Evolutionary conservation across 2,329 filamentous ascomycete genomes (phyloP).

Genomic region (Arthroderma uncinatum): DNA sequence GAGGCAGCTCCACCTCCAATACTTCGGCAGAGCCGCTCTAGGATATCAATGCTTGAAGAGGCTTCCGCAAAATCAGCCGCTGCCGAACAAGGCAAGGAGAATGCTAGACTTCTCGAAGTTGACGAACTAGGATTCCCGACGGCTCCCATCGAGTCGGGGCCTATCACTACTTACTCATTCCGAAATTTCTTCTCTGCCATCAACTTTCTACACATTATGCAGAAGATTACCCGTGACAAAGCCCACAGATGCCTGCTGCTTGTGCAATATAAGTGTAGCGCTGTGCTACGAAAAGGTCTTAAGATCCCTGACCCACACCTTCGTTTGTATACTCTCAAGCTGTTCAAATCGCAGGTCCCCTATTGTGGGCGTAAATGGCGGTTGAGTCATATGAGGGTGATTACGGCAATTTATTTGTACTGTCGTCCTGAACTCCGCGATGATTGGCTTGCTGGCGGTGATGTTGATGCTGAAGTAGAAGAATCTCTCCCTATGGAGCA

Average conservation of each 20-base stretch:
- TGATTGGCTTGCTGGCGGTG: conserved; percentile 82
- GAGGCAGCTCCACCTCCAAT: conserved; percentile 82
- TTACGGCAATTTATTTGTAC: conserved; percentile 90
- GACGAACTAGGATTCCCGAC: conserved; percentile 78
- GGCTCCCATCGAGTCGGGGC: conserved; percentile 53
- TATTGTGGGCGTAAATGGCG: conserved; percentile 98
- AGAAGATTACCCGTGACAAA: conserved; percentile 94
- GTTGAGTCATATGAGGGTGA: conserved; percentile 96
- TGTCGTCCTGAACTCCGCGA: conserved; percentile 86
- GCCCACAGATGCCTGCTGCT: conserved; percentile 87
- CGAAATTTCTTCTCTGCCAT: conserved; percentile 93
- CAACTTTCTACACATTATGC: conserved; percentile 90
- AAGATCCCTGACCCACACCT: conserved; percentile 81
- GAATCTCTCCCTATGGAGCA: conserved; percentile 87
- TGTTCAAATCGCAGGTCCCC: conserved; percentile 97
- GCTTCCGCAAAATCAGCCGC: conserved; percentile 17
- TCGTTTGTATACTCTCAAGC: conserved; percentile 86
- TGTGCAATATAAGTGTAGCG: conserved; percentile 89
- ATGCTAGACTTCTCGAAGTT: conserved; percentile 43
- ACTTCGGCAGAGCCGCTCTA: conserved; percentile 45
- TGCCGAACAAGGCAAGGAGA: conserved; percentile 11
- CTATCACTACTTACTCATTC: conserved; percentile 77
- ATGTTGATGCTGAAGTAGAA: conserved; percentile 88
- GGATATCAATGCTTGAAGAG: conserved; percentile 20
- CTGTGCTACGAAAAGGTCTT: conserved; percentile 81